Evolutionary conservation across 768 basidiomycete genomes (phyloP).

Genomic region (Amanita jacksonii): DNA sequence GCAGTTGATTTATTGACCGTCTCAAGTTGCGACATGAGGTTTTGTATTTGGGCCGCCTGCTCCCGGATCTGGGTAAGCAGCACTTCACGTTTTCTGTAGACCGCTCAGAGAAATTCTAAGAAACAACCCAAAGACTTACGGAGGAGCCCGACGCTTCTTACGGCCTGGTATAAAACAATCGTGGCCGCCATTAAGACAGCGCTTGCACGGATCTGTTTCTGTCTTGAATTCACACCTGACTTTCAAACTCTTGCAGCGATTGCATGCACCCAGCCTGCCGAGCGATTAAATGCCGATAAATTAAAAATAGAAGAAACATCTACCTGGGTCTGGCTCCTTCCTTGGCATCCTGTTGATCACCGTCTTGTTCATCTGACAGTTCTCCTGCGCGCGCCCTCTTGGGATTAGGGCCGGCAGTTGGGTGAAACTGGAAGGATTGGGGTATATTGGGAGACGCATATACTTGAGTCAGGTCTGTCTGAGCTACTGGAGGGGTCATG

Average conservation of each 20-base stretch:
- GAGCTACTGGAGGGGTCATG: neutral
- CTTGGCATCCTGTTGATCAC: constrained; percentile 24
- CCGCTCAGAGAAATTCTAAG: constrained; percentile 5
- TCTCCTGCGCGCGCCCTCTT: constrained; percentile 31
- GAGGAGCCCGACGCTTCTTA: constrained; percentile 70
- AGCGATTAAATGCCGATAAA: neutral
- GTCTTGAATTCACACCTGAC: constrained; percentile 72
- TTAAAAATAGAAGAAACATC: constrained; percentile 14
- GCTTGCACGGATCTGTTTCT: constrained; percentile 66
- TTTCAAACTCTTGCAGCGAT: constrained; percentile 57
- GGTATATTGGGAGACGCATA: neutral
- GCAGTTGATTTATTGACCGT: constrained; percentile 21
- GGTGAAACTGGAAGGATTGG: neutral
- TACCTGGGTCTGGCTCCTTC: constrained; percentile 36
- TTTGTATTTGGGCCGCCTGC: constrained; percentile 64
- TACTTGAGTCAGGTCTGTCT: neutral
- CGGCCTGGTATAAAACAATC: constrained; percentile 79
- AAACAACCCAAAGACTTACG: constrained; percentile 35
- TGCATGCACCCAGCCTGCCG: constrained; percentile 49
- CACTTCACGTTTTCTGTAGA: constrained; percentile 64
- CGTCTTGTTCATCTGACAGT: constrained; percentile 29
- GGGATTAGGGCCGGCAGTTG: constrained; percentile 12
- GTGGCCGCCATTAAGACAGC: constrained; percentile 60
- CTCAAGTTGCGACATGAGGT: constrained; percentile 63
- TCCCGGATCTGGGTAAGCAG: constrained; percentile 69